Percentiles rank a stretch among this genome's conserved stretches.
These are phyloP conservation scores for Microcyclospora tardicrescens DNA, from an alignment of 2,329 filamentous ascomycete species.

Conservation along the genomic window DNA sequence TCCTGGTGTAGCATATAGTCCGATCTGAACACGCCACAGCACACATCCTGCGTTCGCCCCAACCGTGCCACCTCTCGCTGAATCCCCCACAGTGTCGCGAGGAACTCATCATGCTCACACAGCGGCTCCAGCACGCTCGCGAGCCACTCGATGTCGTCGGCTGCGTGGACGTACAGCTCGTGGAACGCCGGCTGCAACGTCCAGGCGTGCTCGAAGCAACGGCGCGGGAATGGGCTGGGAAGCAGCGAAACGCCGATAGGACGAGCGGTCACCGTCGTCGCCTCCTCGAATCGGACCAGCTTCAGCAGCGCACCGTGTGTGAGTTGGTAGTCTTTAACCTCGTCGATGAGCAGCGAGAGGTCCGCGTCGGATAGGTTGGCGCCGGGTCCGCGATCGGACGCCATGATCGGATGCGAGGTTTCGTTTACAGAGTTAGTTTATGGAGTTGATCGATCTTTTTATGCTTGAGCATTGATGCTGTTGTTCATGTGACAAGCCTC, in stretches of 20 bases:
- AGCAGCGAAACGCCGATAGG: conserved; percentile 25
- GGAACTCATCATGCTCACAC: conserved; percentile 23
- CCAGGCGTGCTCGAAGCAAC: conserved; percentile 32
- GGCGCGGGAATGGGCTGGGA: conserved; percentile 24
- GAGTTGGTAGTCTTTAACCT: conserved; percentile 31
- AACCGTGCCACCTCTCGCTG: conserved; percentile 21
- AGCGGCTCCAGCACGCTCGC: conserved; percentile 20
- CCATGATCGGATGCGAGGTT: too few species aligned
- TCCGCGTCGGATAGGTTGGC: background rate
- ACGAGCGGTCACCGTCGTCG: conserved; percentile 17
- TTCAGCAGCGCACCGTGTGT: conserved; percentile 31
- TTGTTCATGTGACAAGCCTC: too few species aligned
- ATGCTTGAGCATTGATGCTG: too few species aligned
- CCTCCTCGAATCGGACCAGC: conserved; percentile 15
- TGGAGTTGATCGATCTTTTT: too few species aligned
- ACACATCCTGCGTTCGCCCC: conserved; percentile 21
- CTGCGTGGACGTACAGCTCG: conserved; percentile 42
- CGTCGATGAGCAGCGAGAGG: conserved; percentile 14
- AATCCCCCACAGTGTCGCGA: conserved; percentile 27
- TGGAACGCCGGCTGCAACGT: conserved; percentile 47
- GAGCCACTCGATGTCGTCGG: conserved; percentile 28
- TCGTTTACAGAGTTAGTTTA: too few species aligned
- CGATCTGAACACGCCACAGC: conserved; percentile 29
- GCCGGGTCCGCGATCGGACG: too few species aligned
- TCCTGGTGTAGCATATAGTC: conserved; percentile 33